These are phyloP conservation scores for Exophiala mesophila DNA, from an alignment of 2,329 filamentous ascomycete species.

Conservation along the genomic window DNA sequence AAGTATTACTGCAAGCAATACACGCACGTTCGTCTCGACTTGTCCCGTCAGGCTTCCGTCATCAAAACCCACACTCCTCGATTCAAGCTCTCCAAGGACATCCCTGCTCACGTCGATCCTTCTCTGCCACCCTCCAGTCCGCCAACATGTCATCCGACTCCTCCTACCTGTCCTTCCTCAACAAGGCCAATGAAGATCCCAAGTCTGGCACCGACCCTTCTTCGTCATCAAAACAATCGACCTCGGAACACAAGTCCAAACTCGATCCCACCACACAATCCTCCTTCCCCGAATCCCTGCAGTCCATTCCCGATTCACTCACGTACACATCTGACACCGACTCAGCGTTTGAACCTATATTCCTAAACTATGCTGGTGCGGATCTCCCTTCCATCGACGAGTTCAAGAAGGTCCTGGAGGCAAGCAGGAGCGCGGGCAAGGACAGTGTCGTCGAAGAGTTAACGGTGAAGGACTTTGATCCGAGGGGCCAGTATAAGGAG, in stretches of 20 bases:
- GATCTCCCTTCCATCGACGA: conserved; percentile 48
- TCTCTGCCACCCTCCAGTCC: too few relatives aligned
- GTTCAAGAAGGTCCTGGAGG: conserved; percentile 63
- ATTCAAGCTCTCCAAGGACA: too few relatives aligned
- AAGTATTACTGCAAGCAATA: too few relatives aligned
- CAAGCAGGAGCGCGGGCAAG: conserved; percentile 33
- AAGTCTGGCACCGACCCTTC: conserved; percentile 29
- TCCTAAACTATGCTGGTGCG: conserved; percentile 55
- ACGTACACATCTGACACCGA: conserved; percentile 65
- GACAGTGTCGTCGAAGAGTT: conserved; percentile 58
- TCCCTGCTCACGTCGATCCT: too few relatives aligned
- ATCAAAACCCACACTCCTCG: too few relatives aligned
- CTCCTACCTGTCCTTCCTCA: conserved; percentile 76
- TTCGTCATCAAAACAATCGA: conserved; percentile 14
- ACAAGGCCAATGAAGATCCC: conserved; percentile 75
- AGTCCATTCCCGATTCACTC: conserved; percentile 56
- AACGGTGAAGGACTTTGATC: conserved; percentile 68
- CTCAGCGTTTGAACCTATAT: conserved; percentile 76
- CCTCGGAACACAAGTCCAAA: conserved; percentile 18
- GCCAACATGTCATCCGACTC: conserved; percentile 62
- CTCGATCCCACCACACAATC: conserved; percentile 16
- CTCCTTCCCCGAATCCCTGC: conserved; percentile 40
- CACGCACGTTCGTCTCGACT: too few relatives aligned
- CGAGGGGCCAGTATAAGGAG: conserved; percentile 62
- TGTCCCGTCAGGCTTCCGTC: too few relatives aligned